These are phyloP conservation scores for Bipolaris gigantea DNA, from an alignment of 2,329 filamentous ascomycete genomes.

Conservation along the genomic window DNA sequence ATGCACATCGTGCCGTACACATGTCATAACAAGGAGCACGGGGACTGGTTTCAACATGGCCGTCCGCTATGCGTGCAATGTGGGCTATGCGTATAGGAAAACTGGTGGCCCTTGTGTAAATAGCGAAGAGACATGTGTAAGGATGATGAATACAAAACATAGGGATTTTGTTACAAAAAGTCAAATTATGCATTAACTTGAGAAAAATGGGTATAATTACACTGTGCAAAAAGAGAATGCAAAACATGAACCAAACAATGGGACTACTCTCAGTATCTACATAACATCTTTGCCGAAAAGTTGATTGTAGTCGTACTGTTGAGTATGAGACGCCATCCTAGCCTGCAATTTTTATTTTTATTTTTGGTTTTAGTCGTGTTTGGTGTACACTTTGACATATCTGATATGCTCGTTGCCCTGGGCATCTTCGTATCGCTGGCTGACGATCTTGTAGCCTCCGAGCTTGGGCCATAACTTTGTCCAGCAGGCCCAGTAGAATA, in stretches of 20 bases:
- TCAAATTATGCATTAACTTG: too few relatives aligned
- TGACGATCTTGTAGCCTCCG: slow-evolving; percentile 38
- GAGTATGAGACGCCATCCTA: background rate
- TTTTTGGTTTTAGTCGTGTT: slow-evolving; percentile 24
- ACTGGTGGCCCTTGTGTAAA: too few relatives aligned
- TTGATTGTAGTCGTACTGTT: background rate
- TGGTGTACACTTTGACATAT: slow-evolving; percentile 40
- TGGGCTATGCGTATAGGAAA: too few relatives aligned
- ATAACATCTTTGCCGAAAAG: too few relatives aligned
- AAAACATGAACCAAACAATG: background rate
- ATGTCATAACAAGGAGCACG: too few relatives aligned
- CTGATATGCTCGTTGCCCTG: slow-evolving; percentile 36
- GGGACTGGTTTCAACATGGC: too few relatives aligned
- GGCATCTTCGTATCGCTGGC: slow-evolving; percentile 32
- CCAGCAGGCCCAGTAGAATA: slow-evolving; percentile 40
- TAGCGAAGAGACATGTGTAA: too few relatives aligned
- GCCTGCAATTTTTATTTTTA: too few relatives aligned
- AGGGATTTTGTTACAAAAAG: too few relatives aligned
- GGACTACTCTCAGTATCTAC: too few relatives aligned
- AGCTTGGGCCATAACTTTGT: slow-evolving; percentile 29
- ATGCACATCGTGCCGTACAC: background rate
- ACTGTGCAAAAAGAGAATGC: background rate
- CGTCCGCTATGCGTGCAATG: too few relatives aligned
- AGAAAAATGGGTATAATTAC: background rate
- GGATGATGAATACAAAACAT: too few relatives aligned